Conservation (phyloP, 2,329 filamentous ascomycete species). For the Aspergillus oerlinghausenensis region DNA sequence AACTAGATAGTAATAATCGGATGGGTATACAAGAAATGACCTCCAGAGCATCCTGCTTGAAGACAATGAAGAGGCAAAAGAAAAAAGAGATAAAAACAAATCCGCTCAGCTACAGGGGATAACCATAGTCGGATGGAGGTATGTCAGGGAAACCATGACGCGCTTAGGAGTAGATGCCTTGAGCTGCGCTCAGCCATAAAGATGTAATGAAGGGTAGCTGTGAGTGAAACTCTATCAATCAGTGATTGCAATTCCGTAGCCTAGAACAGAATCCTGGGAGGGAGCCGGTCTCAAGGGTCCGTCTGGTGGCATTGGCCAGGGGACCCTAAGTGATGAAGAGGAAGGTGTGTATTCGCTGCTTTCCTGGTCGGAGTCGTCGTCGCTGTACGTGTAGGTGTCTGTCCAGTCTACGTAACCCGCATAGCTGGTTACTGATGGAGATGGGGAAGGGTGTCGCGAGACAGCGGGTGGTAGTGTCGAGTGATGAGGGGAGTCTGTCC, state of each 20-base stretch:
- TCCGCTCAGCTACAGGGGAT: not conserved
- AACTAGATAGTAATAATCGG: not conserved
- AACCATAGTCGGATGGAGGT: not conserved
- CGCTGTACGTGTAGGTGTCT: conserved; percentile 3
- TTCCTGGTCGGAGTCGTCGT: conserved; percentile 16
- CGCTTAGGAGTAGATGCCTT: not conserved
- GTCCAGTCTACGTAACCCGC: conserved; percentile 7
- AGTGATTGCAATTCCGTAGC: not conserved
- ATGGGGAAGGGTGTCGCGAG: conserved; percentile 2
- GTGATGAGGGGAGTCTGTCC: not conserved
- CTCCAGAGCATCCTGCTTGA: conserved; percentile 3
- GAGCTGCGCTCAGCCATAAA: not conserved
- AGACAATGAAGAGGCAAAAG: not conserved
- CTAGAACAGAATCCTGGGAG: conserved; percentile 2
- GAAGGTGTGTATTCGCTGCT: conserved; percentile 3
- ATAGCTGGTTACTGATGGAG: conserved; percentile 4
- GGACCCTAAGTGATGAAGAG: not conserved
- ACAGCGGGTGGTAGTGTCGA: not conserved
- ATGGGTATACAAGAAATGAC: conserved; percentile 4
- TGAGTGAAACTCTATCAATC: not conserved
- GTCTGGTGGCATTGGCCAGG: conserved; percentile 10
- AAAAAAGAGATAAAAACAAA: not conserved
- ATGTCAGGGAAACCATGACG: not conserved
- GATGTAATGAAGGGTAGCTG: not conserved
- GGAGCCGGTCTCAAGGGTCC: conserved; percentile 6